phyloP scores from a whole-genome alignment of 495 filamentous ascomycete species.

The Annulohypoxylon stygium region DNA sequence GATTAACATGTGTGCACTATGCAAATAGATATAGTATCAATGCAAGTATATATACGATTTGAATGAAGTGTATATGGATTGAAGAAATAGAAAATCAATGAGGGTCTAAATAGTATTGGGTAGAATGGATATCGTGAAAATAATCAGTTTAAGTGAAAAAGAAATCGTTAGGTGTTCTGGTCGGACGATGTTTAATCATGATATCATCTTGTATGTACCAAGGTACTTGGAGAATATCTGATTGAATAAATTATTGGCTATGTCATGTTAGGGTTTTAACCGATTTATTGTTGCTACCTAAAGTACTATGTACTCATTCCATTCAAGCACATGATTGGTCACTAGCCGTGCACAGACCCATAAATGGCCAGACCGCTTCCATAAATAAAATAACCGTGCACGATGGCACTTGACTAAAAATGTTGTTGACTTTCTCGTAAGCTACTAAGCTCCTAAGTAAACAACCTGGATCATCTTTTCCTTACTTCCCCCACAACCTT shows the following conservation, averaged over 20 bases:
- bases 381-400: constrained; percentile 10
- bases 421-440: constrained; percentile 7
- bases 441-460: background rate
- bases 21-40: background rate
- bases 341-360: background rate
- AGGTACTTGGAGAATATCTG: background rate
- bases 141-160: background rate
- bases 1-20: background rate
- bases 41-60: background rate
- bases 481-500: constrained; percentile 36
- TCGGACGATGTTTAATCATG: constrained; percentile 3
- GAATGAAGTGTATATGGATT: background rate
- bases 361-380: constrained; percentile 1
- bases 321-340: background rate
- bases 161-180: background rate
- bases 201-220: background rate
- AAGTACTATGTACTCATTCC: background rate
- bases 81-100: background rate
- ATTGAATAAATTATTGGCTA: constrained; percentile 1
- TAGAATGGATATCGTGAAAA: background rate
- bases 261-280: background rate
- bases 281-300: background rate
- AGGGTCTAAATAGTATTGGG: background rate
- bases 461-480: constrained; percentile 31
- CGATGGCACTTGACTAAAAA: constrained; percentile 2